Evolutionary conservation across 192 early-diverging fungal species (phyloP), one percentile per base, ranked within the genome.

Genomic region (Coemansia sp.): DNA sequence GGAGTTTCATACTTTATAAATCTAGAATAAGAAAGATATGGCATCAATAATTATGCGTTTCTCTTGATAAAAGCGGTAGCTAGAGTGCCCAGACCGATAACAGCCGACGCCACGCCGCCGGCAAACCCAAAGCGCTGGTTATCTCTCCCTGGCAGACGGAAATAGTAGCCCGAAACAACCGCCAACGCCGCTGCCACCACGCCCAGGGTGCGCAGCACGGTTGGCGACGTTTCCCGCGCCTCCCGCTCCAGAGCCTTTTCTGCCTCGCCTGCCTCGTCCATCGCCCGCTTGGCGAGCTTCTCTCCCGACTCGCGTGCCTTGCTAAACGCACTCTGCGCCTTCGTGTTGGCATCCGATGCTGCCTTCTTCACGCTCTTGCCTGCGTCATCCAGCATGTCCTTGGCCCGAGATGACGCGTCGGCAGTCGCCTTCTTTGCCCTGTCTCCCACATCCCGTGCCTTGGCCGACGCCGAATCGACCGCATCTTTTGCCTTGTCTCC

Each of bases 121-220:
- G 76, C 70, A 73, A 73, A 73, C 2, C 70, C 76, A 43, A 79
- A 50, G 21, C 65, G 67, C 71, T 73, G 76, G 71, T 79, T 79
- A 10, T 79, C 62, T 38, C 67, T 65, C 10, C 76, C 76, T n/a
- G 76, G 76, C 51, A 79, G 57, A 8, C 76, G 70, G 64, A 73
- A 79, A 32, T 79, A 70, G 60, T 79, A 73, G 3, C 76, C 70
- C 4, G 76, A 67, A 37, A 67, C 76, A 17, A 57, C 67, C 3
- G 76, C 76, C 50, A 79, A 56, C 19, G 67, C 76, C 5, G 55
- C 76, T 14, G 76, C 76, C 57, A 79, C 63, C 22, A 73, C 59
- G 47, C 76, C 76, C 48, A 73, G 39, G 10, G 62, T 60, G 12
- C 56, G 61, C 6, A 79, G 61, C 12, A 64, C 68, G 9, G 57